These are phyloP conservation scores for Hemileccinum rubropunctum DNA, from an alignment of 768 basidiomycete genomes.

Conservation along the genomic window DNA sequence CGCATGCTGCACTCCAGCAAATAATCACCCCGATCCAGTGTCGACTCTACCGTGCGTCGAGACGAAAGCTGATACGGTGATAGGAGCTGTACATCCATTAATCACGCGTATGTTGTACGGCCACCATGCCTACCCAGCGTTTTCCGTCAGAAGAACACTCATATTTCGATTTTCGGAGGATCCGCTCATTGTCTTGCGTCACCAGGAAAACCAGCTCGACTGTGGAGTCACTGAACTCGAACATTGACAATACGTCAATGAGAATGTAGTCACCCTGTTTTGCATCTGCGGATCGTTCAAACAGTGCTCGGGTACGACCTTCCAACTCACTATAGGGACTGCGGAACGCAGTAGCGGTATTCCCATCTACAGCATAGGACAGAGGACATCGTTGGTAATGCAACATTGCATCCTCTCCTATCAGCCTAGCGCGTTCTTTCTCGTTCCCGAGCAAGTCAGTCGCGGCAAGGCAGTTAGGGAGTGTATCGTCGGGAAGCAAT, in stretches of 20 bases:
- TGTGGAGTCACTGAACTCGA: conserved; percentile 17
- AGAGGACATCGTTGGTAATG: conserved; percentile 46
- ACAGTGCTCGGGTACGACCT: conserved; percentile 8
- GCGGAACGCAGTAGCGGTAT: conserved; percentile 47
- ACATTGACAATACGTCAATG: conserved; percentile 35
- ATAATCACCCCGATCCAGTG: background rate
- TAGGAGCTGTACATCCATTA: conserved; percentile 7
- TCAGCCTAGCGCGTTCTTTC: conserved; percentile 26
- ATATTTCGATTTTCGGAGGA: conserved; percentile 27
- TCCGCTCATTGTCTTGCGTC: conserved; percentile 29
- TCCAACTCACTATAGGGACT: conserved; percentile 44
- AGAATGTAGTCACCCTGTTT: conserved; percentile 37
- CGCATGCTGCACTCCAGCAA: conserved; percentile 28
- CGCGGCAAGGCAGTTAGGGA: conserved; percentile 24
- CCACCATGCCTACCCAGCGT: conserved; percentile 31
- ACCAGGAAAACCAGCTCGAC: conserved; percentile 38
- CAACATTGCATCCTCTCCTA: conserved; percentile 34
- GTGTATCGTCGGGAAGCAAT: conserved; percentile 36
- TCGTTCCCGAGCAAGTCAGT: conserved; percentile 45
- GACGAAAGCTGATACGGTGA: conserved; percentile 14
- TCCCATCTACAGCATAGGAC: conserved; percentile 56
- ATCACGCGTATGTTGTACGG: background rate
- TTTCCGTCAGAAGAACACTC: conserved; percentile 31
- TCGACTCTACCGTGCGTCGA: conserved; percentile 2
- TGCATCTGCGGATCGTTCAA: conserved; percentile 18